These are phyloP conservation scores for Neobulgaria alba DNA, from an alignment of 2,329 filamentous ascomycete species.

Conservation along the genomic window DNA sequence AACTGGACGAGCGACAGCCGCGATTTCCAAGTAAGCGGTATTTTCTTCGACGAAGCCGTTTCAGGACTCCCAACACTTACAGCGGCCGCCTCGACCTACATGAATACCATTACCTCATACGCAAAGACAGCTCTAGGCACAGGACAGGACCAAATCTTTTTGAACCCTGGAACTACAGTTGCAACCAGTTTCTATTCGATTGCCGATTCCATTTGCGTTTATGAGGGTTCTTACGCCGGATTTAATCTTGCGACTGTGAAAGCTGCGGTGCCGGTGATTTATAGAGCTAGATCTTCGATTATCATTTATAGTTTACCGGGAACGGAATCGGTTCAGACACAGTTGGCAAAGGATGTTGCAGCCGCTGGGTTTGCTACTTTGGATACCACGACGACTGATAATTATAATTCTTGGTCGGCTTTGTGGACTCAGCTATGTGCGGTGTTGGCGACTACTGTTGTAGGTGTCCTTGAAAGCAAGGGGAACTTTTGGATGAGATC, in stretches of 20 bases:
- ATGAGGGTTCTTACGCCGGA: conserved; percentile 15
- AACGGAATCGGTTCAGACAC: conserved; percentile 6
- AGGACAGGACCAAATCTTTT: conserved; percentile 11
- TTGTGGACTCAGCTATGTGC: conserved; percentile 13
- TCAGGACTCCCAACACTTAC: conserved; percentile 9
- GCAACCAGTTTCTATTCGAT: conserved; percentile 15
- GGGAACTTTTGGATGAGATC: too few relatives aligned
- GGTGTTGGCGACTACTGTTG: conserved; percentile 5
- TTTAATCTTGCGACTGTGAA: conserved; percentile 13
- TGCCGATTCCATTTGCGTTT: conserved; percentile 18
- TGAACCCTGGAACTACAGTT: conserved; percentile 18
- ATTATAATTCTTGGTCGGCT: conserved; percentile 13
- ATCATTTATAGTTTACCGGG: conserved; percentile 17
- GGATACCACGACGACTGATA: conserved; percentile 15
- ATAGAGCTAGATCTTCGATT: conserved; percentile 12
- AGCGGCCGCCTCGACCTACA: conserved; percentile 13
- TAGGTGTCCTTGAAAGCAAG: too few relatives aligned
- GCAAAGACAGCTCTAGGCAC: conserved; percentile 13
- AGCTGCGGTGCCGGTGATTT: conserved; percentile 4
- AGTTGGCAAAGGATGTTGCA: conserved; percentile 13
- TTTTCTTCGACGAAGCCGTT: conserved; percentile 19
- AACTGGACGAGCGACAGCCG: conserved; percentile 26
- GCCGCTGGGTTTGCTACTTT: conserved; percentile 13
- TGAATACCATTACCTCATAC: conserved; percentile 13
- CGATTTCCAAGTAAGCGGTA: conserved; percentile 17